Base-by-base conservation (phyloP, 768 basidiomycete species). In the Hirschioporus abietinus region DNA sequence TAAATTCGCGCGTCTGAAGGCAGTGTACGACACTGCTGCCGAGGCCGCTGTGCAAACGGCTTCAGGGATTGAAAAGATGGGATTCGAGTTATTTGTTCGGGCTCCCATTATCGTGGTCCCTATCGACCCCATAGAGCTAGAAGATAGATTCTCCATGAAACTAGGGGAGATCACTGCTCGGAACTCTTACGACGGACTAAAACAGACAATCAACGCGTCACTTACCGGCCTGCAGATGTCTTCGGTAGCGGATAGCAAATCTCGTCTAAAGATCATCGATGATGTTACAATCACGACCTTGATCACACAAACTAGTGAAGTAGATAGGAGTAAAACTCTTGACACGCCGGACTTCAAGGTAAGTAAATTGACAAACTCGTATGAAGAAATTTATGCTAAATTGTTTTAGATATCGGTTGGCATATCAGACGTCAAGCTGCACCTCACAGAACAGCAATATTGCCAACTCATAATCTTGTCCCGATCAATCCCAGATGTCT, bases 81-180 rank as follows among this genome's bases (percentile, higher is more conserved):
- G 93, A 75, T 98, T 95, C 77, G 86, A 94, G 66, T 75, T 99
- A n/a, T 87, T 89, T 26, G 81, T 99, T 73, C 93, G 91, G 77
- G 90, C 95, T 0, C 97, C 97, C 0, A 98, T 99, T 70, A 75
- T 99, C 61, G 81, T 96, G 26, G 89, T 98, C 73, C 97, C 97
- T 12, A 84, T 86, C 8, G 82, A 91, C 72, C 80, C 89, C 1
- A 76, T 82, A 1, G 76, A 74, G 7, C 88, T 88, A 8, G 79
- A 77, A 15, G 93, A 99, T 76, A 79, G 83, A 27, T 80, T 99
- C 36, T 83, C 90, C 8, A 84, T 97, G 77, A 85, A 91, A 64
- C 86, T 99, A 0, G 97, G 97, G 58, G 92, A 96, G 77, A 90
- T 99, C 60, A 84, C 81, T 23, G 95, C 95, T 20, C 84, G 80